Evolutionary conservation across 345 rosid species (phyloP).

Genomic region (Populus alba): DNA sequence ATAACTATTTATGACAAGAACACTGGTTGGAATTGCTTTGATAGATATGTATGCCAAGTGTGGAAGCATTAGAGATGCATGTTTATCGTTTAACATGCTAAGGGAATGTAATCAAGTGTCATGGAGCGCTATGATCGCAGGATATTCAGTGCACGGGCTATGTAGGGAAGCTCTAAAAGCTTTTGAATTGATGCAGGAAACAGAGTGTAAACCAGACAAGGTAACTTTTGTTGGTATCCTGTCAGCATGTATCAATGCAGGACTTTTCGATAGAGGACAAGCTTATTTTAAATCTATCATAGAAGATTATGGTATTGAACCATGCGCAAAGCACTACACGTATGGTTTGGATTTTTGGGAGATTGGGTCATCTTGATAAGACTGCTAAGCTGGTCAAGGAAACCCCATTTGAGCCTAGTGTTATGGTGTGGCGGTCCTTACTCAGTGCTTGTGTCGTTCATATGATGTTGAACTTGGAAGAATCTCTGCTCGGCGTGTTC

Average conservation of each 20-base stretch:
- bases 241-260: constrained; percentile 82
- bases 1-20: constrained; percentile 56
- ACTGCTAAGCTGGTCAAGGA: constrained; percentile 63
- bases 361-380: constrained; percentile 67
- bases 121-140: constrained; percentile 84
- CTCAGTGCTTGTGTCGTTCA: constrained; percentile 78
- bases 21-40: constrained; percentile 61
- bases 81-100: constrained; percentile 53
- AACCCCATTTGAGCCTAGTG: constrained; percentile 63
- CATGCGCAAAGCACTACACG: constrained; percentile 79
- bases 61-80: constrained; percentile 62
- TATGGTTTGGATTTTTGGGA: constrained; percentile 79
- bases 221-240: constrained; percentile 72
- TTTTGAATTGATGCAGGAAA: constrained; percentile 58
- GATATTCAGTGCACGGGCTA: constrained; percentile 74
- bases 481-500: constrained; percentile 52
- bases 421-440: constrained; percentile 82
- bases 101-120: constrained; percentile 49
- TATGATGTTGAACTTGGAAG: constrained; percentile 60
- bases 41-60: constrained; percentile 96
- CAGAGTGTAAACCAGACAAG: constrained; percentile 52
- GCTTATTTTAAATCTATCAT: constrained; percentile 68
- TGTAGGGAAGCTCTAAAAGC: constrained; percentile 49
- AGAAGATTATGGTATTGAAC: constrained; percentile 60
- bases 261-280: constrained; percentile 61